A percentile compares a stretch with the other conserved stretches of the same genome.
Conservation (phyloP, 306 rosid species). For the Ormosia emarginata region DNA sequence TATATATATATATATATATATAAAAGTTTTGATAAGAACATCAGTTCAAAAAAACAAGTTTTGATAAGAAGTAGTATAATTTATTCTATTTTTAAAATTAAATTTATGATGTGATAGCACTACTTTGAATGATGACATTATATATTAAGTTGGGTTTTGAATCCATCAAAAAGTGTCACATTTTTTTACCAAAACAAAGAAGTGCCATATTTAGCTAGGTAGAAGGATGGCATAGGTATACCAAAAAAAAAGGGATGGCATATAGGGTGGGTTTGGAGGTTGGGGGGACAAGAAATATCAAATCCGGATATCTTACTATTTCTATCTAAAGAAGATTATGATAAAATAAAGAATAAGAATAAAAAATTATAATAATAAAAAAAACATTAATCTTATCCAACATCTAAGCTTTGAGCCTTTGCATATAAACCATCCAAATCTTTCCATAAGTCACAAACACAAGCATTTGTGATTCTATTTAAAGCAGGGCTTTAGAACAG, state of each 20-base stretch:
- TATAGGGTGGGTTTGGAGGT: background rate
- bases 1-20: no score
- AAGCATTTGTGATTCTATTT: conserved; percentile 11
- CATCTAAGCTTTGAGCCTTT: background rate
- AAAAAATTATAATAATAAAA: no score
- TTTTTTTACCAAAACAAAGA: background rate
- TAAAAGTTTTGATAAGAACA: no score
- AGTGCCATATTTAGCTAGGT: background rate
- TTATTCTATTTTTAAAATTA: no score
- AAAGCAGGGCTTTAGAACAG: background rate
- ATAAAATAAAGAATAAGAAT: background rate
- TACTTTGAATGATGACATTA: no score
- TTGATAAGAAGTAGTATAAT: no score
- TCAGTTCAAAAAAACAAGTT: no score
- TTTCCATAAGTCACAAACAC: background rate
- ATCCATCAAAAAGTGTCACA: background rate
- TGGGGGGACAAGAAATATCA: conserved; percentile 23
- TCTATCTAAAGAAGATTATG: background rate
- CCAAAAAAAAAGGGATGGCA: background rate
- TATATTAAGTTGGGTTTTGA: background rate
- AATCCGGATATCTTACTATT: conserved; percentile 29
- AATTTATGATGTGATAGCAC: no score
- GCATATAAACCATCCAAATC: conserved; percentile 23
- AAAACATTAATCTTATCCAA: conserved; percentile 28
- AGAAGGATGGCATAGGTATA: background rate